Percentiles rank a stretch among this genome's conserved stretches.
Evolutionary conservation across 768 basidiomycete species (phyloP).

Genomic region (Suillus ampliporus): DNA sequence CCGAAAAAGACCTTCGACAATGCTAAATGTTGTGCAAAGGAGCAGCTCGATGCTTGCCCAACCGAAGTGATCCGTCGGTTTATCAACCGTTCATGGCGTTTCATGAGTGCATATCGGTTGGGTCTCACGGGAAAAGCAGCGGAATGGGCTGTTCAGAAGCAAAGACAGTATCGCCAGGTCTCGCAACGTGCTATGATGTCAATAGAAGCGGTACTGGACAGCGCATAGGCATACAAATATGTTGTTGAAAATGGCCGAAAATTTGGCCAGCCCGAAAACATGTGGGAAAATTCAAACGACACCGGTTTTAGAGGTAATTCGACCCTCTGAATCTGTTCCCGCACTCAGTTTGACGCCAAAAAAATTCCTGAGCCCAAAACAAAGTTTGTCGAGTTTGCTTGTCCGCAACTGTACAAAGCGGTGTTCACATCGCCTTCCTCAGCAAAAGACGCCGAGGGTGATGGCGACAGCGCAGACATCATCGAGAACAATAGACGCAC

Average conservation of each 20-base stretch:
- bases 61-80: slow-evolving; percentile 41
- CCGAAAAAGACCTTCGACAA: slow-evolving; percentile 38
- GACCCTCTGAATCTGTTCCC: background rate
- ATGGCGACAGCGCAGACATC: background rate
- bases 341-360: background rate
- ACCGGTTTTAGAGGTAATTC: background rate
- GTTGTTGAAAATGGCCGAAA: background rate
- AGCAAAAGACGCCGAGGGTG: background rate
- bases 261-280: background rate
- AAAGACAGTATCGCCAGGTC: slow-evolving; percentile 38
- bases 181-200: slow-evolving; percentile 18
- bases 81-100: slow-evolving; percentile 42
- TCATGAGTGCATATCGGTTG: slow-evolving; percentile 41
- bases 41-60: slow-evolving; percentile 42
- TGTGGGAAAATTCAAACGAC: background rate
- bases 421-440: slow-evolving; percentile 24
- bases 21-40: slow-evolving; percentile 32
- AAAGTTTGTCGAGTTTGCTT: too few species aligned
- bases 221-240: background rate
- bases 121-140: slow-evolving; percentile 44
- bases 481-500: background rate
- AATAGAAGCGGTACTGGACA: background rate
- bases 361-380: too few species aligned
- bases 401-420: too few species aligned
- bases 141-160: slow-evolving; percentile 45